phyloP scores from a whole-genome alignment of 2,329 filamentous ascomycete genomes.

The Colletotrichum orbiculare region DNA sequence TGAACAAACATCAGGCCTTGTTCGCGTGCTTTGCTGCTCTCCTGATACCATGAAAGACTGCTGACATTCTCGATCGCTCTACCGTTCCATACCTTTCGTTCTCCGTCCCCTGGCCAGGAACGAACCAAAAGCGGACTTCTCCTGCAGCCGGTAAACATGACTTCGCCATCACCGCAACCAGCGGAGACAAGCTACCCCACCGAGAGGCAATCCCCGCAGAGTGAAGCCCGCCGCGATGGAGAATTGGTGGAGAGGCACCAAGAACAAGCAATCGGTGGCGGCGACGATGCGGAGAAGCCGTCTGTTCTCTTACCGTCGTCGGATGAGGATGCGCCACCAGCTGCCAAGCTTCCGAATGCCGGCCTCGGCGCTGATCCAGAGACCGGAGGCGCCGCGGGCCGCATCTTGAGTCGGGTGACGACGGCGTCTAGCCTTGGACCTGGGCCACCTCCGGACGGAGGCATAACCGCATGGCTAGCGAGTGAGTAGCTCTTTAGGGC shows the following conservation, averaged over 20 bases:
- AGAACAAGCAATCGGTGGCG: background rate
- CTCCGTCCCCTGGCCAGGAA: background rate
- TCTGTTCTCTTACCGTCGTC: background rate
- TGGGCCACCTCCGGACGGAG: conserved; percentile 63
- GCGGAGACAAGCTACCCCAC: conserved; percentile 7
- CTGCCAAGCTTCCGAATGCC: conserved; percentile 1
- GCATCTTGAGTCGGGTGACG: conserved; percentile 54
- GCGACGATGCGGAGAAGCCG: conserved; percentile 1
- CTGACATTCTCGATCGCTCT: too few species aligned
- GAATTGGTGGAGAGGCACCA: conserved; percentile 3
- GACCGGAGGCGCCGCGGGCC: conserved; percentile 43
- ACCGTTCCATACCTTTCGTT: background rate
- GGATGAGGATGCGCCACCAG: conserved; percentile 4
- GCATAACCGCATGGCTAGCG: conserved; percentile 57
- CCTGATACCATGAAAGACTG: too few species aligned
- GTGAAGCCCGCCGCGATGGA: background rate
- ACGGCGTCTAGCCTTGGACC: conserved; percentile 54
- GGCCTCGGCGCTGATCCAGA: conserved; percentile 6
- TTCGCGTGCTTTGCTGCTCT: too few species aligned
- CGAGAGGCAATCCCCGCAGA: conserved; percentile 5
- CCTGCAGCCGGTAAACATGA: background rate
- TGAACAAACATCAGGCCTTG: background rate
- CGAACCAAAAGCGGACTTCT: background rate
- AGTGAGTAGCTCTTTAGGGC: conserved; percentile 45
- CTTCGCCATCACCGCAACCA: background rate